Conservation (phyloP, 2,329 filamentous ascomycete species). For the Talaromyces sp. region DNA sequence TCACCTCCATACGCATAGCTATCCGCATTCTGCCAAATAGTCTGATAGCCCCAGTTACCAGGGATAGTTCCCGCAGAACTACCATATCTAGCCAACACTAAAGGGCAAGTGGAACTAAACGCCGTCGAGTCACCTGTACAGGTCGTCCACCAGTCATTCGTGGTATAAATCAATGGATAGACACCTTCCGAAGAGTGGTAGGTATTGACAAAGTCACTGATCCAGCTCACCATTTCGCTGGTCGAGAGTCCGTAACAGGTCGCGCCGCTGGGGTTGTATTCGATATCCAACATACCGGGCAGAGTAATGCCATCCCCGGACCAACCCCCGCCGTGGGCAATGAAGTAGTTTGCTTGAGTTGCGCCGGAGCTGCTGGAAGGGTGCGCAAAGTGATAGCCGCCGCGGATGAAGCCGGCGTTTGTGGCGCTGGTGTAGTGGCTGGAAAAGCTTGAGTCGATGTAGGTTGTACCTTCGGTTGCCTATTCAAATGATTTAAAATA, state of each 20-base stretch:
- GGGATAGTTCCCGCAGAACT: conserved; percentile 45
- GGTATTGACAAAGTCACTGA: conserved; percentile 51
- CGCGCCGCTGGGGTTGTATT: conserved; percentile 39
- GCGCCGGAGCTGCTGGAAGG: conserved; percentile 45
- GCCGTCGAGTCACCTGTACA: conserved; percentile 51
- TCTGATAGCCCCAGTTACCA: conserved; percentile 52
- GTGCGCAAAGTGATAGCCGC: conserved; percentile 56
- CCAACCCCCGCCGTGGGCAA: conserved; percentile 55
- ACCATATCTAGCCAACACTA: conserved; percentile 48
- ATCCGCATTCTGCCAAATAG: conserved; percentile 55
- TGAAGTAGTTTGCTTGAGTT: conserved; percentile 52
- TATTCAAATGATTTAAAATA: conserved; percentile 22
- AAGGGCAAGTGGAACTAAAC: conserved; percentile 47
- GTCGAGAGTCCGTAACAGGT: conserved; percentile 47
- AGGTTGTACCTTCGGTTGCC: conserved; percentile 53
- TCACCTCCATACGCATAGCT: conserved; percentile 51
- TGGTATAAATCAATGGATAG: conserved; percentile 54
- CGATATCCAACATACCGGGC: conserved; percentile 57
- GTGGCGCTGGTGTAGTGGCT: conserved; percentile 51
- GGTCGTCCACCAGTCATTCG: conserved; percentile 51
- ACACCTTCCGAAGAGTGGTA: conserved; percentile 47
- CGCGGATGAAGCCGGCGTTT: conserved; percentile 51
- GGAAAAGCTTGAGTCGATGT: conserved; percentile 46
- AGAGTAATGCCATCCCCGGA: conserved; percentile 52
- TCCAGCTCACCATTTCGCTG: conserved; percentile 51